phyloP scores from a whole-genome alignment of 164 flowering plant genomes.

The Pachysandra terminalis region DNA sequence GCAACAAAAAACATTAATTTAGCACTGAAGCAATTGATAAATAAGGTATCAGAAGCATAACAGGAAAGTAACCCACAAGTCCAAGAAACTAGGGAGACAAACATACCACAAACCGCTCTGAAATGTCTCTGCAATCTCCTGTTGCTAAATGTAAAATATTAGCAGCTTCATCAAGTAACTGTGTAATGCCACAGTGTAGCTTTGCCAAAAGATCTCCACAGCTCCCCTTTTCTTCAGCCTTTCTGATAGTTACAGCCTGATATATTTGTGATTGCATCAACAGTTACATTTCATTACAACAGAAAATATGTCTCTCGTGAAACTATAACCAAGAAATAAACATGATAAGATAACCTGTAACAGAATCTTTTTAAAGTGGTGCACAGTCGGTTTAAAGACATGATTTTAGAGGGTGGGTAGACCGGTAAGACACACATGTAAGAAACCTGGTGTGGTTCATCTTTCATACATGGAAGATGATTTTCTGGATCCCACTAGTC shows the following conservation, averaged over 20 bases:
- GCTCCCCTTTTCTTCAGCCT: slow-evolving; percentile 58
- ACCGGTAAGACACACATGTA: too few relatives aligned
- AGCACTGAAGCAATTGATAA: too few relatives aligned
- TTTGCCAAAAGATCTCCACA: slow-evolving; percentile 47
- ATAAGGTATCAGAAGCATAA: too few relatives aligned
- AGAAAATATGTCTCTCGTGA: not conserved
- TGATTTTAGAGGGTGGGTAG: not conserved
- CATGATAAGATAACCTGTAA: not conserved
- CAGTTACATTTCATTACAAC: not conserved
- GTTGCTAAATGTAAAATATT: slow-evolving; percentile 19
- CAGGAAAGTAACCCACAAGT: too few relatives aligned
- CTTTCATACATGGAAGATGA: too few relatives aligned
- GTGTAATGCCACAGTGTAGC: slow-evolving; percentile 53
- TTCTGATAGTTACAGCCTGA: slow-evolving; percentile 54
- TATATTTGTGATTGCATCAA: slow-evolving; percentile 1
- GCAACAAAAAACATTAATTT: too few relatives aligned
- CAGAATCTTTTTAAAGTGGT: not conserved
- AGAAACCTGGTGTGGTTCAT: too few relatives aligned
- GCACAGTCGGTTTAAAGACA: not conserved
- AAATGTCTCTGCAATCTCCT: slow-evolving; percentile 41
- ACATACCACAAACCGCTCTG: slow-evolving; percentile 45
- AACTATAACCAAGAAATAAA: not conserved
- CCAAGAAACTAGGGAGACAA: not conserved
- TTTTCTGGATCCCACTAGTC: too few relatives aligned
- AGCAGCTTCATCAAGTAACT: slow-evolving; percentile 47